Conservation (phyloP, 441 rosid genomes). For the Erodium trifolium region DNA sequence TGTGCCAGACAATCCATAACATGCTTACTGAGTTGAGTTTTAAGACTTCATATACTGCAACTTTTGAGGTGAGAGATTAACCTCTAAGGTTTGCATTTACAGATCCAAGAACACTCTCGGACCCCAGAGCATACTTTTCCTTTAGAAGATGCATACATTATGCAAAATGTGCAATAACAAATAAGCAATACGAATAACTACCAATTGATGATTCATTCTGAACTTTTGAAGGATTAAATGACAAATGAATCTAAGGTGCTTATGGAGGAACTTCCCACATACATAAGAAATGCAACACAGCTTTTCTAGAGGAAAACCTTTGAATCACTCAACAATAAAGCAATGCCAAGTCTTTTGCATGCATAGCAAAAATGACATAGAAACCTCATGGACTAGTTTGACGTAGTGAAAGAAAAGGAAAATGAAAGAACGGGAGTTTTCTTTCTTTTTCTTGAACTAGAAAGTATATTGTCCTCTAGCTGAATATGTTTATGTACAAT, state of each 20-base stretch:
- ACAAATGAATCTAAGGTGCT: neutral
- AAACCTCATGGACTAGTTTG: slow-evolving; percentile 4
- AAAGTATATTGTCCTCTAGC: neutral
- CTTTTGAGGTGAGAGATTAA: too few relatives aligned
- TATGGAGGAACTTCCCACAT: neutral
- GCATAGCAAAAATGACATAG: neutral
- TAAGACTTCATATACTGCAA: too few relatives aligned
- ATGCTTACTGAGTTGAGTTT: too few relatives aligned
- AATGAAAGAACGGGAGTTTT: neutral
- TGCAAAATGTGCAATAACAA: neutral
- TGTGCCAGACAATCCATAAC: too few relatives aligned
- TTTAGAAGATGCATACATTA: neutral
- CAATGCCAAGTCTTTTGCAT: slow-evolving; percentile 1
- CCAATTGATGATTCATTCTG: neutral
- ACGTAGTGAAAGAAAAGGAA: neutral
- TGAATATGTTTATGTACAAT: neutral
- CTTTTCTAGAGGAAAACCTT: neutral
- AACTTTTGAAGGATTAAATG: neutral
- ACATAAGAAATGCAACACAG: neutral
- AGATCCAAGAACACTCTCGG: neutral
- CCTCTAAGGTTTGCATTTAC: too few relatives aligned
- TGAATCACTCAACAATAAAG: neutral
- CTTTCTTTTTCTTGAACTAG: slow-evolving; percentile 8
- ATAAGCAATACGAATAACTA: neutral
- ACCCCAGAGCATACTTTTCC: too few relatives aligned